Evolutionary conservation across 2,329 filamentous ascomycete species (phyloP).

Genomic region (Penicillium sp.): DNA sequence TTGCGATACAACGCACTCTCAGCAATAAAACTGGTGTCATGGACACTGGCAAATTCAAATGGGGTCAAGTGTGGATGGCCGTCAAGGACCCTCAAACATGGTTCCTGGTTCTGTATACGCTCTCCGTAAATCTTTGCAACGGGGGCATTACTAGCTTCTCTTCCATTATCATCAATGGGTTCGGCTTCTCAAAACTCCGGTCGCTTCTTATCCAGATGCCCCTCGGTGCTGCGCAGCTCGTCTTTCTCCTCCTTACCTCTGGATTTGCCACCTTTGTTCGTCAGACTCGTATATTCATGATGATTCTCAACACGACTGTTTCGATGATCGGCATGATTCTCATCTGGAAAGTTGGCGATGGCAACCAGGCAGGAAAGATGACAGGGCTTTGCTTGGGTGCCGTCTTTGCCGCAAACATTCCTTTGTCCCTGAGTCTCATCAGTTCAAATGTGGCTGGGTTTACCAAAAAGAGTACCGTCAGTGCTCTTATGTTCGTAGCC

Average conservation of each 20-base stretch:
- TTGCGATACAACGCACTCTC: conserved; percentile 58
- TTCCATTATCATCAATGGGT: conserved; percentile 41
- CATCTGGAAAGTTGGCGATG: conserved; percentile 33
- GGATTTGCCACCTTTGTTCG: conserved; percentile 32
- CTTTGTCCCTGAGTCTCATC: conserved; percentile 38
- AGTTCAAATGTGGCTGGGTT: conserved; percentile 43
- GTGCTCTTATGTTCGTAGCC: conserved; percentile 55
- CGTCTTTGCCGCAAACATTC: conserved; percentile 42
- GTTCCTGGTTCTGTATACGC: conserved; percentile 37
- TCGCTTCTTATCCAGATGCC: conserved; percentile 45
- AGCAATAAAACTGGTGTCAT: conserved; percentile 59
- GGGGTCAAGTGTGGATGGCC: conserved; percentile 44
- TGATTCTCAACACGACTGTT: conserved; percentile 36
- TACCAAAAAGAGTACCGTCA: conserved; percentile 40
- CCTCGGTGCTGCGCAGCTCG: conserved; percentile 36
- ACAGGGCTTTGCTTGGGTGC: conserved; percentile 35
- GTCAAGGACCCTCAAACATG: conserved; percentile 38
- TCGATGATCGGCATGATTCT: conserved; percentile 39
- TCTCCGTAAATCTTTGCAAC: conserved; percentile 40
- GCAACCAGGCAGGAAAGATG: conserved; percentile 32
- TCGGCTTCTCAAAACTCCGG: conserved; percentile 42
- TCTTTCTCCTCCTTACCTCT: conserved; percentile 38
- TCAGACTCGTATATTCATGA: conserved; percentile 35
- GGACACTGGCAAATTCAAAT: conserved; percentile 51
- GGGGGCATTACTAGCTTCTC: conserved; percentile 42